Evolutionary conservation across 257 asterid genomes (phyloP), one percentile per base, ranked within the genome.

Genomic region (Leptodermis oblonga): DNA sequence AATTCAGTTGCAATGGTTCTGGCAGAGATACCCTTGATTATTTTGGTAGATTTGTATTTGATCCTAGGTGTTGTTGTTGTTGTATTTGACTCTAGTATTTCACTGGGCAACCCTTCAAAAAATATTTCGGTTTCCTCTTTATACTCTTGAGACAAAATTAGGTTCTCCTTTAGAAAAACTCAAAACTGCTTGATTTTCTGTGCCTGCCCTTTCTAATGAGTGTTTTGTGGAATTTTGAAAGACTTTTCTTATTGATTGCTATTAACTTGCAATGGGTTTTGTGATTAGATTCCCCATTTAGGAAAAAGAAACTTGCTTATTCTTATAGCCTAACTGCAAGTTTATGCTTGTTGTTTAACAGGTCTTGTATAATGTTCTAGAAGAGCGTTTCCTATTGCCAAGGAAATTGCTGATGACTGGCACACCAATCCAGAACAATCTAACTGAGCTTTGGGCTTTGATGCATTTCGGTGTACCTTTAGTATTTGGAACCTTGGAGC

Each of bases 371-470:
- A 82, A 70, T 74, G 84, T 85, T 51, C 83, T 93, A 71, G 78
- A 77, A 68, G 92, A 86, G 73, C 84, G 71, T 64, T 93, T 84
- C 81, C 69, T 87, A 79, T 83, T 90, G 82, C 97, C 99, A 67
- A 81, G 99, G 70, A 91, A 85, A 71, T 79, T 93, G 87, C 85
- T 93, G 83, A 85, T 93, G 90, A 90, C 97, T 23, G 98, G 98
- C 79, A 93, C 98, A 31, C 98, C 98, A 54, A 85, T 93, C 72
- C 98, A 93, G 79, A 93, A 93, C 86, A 93, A 86, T 80, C 87
- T 93, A 34, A 72, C 90, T 42, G 98, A 90, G 79, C 95, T 90
- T 73, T 93, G 97, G 98, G 95, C 97, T 46, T 80, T 93, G 86
- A 83, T 84, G 90, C 92, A 87, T 79, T 90, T 93, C 79, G 87